Percentiles rank a stretch among this genome's conserved stretches.
phyloP scores from a whole-genome alignment of 495 filamentous ascomycete genomes.

The Neurospora africana region DNA sequence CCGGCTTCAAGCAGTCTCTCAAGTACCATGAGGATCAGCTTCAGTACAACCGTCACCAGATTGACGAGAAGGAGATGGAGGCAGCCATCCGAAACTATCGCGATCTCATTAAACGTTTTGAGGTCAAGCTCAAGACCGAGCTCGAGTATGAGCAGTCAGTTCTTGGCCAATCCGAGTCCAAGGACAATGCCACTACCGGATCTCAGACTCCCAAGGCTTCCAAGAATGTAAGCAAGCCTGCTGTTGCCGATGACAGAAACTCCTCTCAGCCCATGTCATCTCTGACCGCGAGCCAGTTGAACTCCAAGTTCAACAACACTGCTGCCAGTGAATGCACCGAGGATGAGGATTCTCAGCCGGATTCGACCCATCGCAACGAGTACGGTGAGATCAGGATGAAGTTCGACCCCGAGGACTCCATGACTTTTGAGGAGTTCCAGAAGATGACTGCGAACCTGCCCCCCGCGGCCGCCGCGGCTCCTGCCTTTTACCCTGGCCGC shows the following conservation, averaged over 20 bases:
- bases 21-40: conserved; percentile 38
- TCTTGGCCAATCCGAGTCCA: conserved; percentile 13
- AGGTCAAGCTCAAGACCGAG: conserved; percentile 25
- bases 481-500: not conserved
- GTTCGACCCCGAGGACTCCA: not conserved
- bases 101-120: conserved; percentile 28
- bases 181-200: conserved; percentile 5
- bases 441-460: not conserved
- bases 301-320: not conserved
- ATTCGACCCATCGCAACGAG: not conserved
- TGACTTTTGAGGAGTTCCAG: not conserved
- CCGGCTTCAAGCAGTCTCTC: conserved; percentile 32
- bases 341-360: not conserved
- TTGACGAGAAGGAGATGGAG: conserved; percentile 35
- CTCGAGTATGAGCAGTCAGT: conserved; percentile 24
- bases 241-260: not conserved
- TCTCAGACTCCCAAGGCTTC: not conserved
- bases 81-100: conserved; percentile 20
- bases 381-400: not conserved
- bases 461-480: not conserved
- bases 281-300: not conserved
- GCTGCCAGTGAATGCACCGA: not conserved
- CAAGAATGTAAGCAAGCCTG: not conserved
- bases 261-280: not conserved
- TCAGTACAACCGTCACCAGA: conserved; percentile 39